These are phyloP conservation scores for Kwoniella sp. DNA, from an alignment of 768 basidiomycete genomes.

Conservation along the genomic window DNA sequence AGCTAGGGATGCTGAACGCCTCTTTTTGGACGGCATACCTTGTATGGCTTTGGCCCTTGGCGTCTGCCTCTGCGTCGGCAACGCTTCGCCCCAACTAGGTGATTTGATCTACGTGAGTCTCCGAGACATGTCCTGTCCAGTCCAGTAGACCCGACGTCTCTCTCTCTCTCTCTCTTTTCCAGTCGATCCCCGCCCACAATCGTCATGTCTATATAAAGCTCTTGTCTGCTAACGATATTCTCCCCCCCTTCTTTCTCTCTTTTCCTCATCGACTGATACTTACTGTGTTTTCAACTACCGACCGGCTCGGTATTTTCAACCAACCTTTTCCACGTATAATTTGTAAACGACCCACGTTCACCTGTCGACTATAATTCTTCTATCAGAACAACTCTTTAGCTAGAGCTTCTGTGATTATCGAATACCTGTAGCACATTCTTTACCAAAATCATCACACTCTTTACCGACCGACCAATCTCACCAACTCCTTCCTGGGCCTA, in stretches of 20 bases:
- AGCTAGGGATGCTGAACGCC: constrained; percentile 15
- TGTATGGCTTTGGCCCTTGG: background rate
- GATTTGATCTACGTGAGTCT: constrained; percentile 13
- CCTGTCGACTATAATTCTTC: constrained; percentile 13
- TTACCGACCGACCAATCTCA: constrained; percentile 11
- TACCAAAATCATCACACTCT: constrained; percentile 20
- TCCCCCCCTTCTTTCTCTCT: constrained; percentile 11
- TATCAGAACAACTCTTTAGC: constrained; percentile 17
- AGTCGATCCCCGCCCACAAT: background rate
- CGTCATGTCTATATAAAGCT: constrained; percentile 8
- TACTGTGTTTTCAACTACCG: constrained; percentile 17
- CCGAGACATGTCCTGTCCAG: constrained; percentile 16
- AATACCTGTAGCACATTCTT: constrained; percentile 25
- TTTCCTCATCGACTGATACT: constrained; percentile 20
- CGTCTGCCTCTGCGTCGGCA: background rate
- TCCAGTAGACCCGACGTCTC: background rate
- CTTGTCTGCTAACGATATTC: background rate
- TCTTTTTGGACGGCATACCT: constrained; percentile 5
- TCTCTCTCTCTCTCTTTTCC: no score
- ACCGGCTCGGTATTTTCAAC: constrained; percentile 21
- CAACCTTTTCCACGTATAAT: background rate
- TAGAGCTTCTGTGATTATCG: constrained; percentile 16
- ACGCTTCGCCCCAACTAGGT: background rate
- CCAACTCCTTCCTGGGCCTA: background rate
- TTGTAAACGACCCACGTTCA: constrained; percentile 1